Evolutionary conservation across 2,329 filamentous ascomycete species (phyloP), one percentile per base, ranked within the genome.

Genomic region (Fusarium subtropicale): DNA sequence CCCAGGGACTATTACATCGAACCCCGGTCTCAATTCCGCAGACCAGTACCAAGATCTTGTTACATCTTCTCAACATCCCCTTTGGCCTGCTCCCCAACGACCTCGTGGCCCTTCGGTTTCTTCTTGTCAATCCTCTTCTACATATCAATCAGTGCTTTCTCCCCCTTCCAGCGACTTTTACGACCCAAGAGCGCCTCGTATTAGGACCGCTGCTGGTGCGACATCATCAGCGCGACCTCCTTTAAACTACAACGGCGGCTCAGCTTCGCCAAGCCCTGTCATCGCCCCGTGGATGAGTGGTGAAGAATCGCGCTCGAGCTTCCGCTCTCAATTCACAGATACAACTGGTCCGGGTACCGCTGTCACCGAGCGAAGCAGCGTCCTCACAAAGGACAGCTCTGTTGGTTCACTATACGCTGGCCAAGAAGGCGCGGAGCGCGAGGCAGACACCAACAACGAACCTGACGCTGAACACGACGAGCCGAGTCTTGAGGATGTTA

Each of bases 361-460:
- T 7, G 88, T 90, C n/a, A 97, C 93, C 2, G 92, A 95, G 76
- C 87, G 92, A 65, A 97, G 92, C 78, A 97, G 94, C 75, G 85
- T 96, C 51, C 78, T 91, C 68, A 96, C 93, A 5, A 93, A 92
- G 72, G 88, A 89, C 64, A 97, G 92, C 81, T 94, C 92, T 3
- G 85, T 90, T 55, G 91, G 81, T 81, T 96, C 83, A 66, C 85
- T 85, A 79, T 83, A 83, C 30, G 60, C 60, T 28, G 30, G 61
- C 26, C 64, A 55, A 30, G 72, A 71, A 59, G 59, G 66, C 62
- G 45, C 68, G 70, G 54, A 74, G 69, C 48, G 74, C 41, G 78
- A 82, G 68, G 79, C 77, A 36, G 79, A 81, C 8, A 82, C 51
- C 28, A 44, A 69, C n/a, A 56, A 68, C 60, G 60, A 68, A 31